Evolutionary conservation across 139 green algal species (phyloP).

Genomic region (Coccomyxa sp.): DNA sequence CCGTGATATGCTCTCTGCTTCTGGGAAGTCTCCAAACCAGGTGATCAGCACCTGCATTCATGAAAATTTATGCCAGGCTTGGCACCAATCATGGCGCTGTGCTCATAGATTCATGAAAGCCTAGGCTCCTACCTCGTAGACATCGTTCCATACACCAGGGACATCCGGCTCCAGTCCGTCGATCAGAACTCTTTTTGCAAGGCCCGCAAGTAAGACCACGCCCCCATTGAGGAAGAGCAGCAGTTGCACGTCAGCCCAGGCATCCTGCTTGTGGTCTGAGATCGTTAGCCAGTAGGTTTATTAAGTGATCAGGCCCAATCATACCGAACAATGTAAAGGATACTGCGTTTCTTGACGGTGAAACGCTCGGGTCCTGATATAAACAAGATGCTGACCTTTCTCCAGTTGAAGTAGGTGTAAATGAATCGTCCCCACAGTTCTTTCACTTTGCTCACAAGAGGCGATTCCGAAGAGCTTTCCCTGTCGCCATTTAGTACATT

Average conservation of each 20-base stretch:
- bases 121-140: not conserved
- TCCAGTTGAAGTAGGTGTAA: not conserved
- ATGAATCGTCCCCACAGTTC: not conserved
- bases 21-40: slow-evolving; percentile 7
- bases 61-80: not conserved
- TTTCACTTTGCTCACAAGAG: not conserved
- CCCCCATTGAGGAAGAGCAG: not conserved
- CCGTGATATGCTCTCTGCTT: not conserved
- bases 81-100: not conserved
- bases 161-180: not conserved
- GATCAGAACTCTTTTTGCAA: not conserved
- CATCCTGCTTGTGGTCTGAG: not conserved
- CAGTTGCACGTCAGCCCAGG: slow-evolving; percentile 4
- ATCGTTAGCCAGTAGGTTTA: too few relatives aligned
- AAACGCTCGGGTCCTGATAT: too few relatives aligned
- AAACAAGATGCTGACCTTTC: not conserved
- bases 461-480: not conserved
- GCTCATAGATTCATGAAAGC: not conserved
- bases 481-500: not conserved
- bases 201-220: not conserved
- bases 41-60: not conserved
- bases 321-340: too few relatives aligned
- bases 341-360: too few relatives aligned
- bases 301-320: too few relatives aligned
- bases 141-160: not conserved